Conservation (phyloP, 2,329 filamentous ascomycete genomes). For the Trichoderma citrinoviride region DNA sequence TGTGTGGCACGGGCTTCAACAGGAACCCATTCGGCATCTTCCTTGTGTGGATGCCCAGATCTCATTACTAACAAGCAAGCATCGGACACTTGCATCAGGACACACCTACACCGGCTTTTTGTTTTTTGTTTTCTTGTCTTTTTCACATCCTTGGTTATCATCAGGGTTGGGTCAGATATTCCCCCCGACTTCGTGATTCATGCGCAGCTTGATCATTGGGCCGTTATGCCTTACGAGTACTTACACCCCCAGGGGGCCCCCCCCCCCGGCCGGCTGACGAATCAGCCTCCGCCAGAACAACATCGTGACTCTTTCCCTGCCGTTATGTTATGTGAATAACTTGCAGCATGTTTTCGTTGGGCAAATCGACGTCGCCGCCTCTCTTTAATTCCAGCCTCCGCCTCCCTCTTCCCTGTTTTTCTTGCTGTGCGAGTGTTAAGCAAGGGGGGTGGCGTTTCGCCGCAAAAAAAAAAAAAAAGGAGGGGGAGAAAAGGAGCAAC, state of each 20-base stretch:
- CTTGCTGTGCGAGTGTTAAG: too few species aligned
- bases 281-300: slow-evolving; percentile 7
- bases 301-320: background rate
- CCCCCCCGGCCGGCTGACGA: background rate
- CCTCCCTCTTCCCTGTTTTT: too few species aligned
- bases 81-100: background rate
- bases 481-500: too few species aligned
- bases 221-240: background rate
- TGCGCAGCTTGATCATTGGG: background rate
- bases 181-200: background rate
- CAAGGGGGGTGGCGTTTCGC: too few species aligned
- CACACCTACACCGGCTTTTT: background rate
- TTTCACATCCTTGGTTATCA: background rate
- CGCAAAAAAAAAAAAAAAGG: too few species aligned
- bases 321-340: background rate
- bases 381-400: too few species aligned
- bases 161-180: too few species aligned
- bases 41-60: background rate
- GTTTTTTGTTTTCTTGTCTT: background rate
- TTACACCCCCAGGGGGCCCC: too few species aligned
- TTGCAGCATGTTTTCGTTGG: too few species aligned
- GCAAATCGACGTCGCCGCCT: too few species aligned
- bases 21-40: background rate
- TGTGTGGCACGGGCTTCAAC: background rate
- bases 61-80: background rate